Evolutionary conservation across 805 yeast genomes (phyloP).

Genomic region (Candida saitoana): DNA sequence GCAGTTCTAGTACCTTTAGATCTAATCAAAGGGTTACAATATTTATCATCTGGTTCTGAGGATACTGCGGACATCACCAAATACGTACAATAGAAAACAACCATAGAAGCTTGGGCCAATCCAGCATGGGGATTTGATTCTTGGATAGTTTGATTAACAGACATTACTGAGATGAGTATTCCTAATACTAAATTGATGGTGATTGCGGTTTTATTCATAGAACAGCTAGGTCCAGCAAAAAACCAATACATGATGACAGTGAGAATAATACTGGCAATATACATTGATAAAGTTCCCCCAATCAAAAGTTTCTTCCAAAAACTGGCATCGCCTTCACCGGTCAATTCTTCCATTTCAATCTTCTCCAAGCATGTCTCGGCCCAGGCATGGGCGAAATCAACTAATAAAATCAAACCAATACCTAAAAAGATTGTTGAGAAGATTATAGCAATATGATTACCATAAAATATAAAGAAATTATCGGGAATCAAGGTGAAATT

Average conservation of each 20-base stretch:
- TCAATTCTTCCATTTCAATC: constrained; percentile 69
- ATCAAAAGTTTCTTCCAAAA: constrained; percentile 80
- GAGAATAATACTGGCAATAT: constrained; percentile 64
- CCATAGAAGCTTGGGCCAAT: constrained; percentile 94
- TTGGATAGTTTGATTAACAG: constrained; percentile 80
- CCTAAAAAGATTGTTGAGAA: constrained; percentile 82
- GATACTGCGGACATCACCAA: constrained; percentile 89
- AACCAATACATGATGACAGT: constrained; percentile 75
- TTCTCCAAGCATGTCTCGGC: constrained; percentile 92
- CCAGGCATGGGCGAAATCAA: constrained; percentile 98
- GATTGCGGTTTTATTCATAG: constrained; percentile 86
- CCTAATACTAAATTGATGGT: constrained; percentile 68
- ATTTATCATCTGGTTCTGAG: constrained; percentile 91
- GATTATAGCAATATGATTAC: constrained; percentile 81
- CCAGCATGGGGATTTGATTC: constrained; percentile 96
- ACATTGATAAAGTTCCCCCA: constrained; percentile 87
- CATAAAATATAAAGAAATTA: constrained; percentile 80
- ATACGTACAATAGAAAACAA: constrained; percentile 88
- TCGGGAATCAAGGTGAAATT: constrained; percentile 80
- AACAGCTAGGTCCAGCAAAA: constrained; percentile 78
- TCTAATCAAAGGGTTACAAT: constrained; percentile 88
- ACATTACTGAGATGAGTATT: constrained; percentile 59
- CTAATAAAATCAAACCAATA: constrained; percentile 83
- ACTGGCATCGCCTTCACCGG: constrained; percentile 48
- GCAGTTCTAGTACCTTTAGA: constrained; percentile 87